Base-by-base conservation (phyloP, 805 yeast species). In the Candida tallmaniae region DNA sequence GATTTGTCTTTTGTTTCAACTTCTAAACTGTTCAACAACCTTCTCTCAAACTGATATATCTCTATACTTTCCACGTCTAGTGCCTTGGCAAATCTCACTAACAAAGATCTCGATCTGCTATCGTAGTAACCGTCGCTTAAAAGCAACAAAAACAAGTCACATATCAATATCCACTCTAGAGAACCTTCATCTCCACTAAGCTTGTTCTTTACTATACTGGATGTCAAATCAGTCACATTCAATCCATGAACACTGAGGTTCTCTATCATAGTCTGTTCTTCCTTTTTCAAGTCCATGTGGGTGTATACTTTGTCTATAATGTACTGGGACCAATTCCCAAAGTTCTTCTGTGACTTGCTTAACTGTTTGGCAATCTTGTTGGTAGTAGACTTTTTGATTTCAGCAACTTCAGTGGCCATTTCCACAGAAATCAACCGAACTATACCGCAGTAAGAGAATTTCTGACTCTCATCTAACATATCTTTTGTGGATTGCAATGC, bases 391-490 rank as follows among this genome's bases (percentile, higher is more conserved):
- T 66, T 52, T 36, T 76, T 71, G 14, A 78, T 54, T 32, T 65
- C 61, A 1, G 93, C 89, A 38, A 89, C 59, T n/a, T 77, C 78
- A 0, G 85, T 74, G 13, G 95, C 95, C 82, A 88, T 77, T 14
- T 83, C 84, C 16, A 83, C 84, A 34, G 80, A 73, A 5, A 83
- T 70, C 23, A 93, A 71, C 46, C 84, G 82, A 6, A 83, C 78
- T 7, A 90, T 68, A 0, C 96, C 97, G 5, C 84, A 83, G 52
- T 93, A 93, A 2, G 97, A 97, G 41, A 89, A 81, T 49, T 85
- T 81, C 55, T 93, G 96, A 11, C 82, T 68, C 12, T 87, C 97
- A 6, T 78, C 70, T 11, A 93, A 68, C 76, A 93, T 74, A 16
- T 78, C 74, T 53, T 80, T 86, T 4, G 97, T 93, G 1, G 90